Percentiles rank a stretch among this genome's conserved stretches.
phyloP scores from a whole-genome alignment of 2,329 filamentous ascomycete species.

The Lecanicillium sp. region DNA sequence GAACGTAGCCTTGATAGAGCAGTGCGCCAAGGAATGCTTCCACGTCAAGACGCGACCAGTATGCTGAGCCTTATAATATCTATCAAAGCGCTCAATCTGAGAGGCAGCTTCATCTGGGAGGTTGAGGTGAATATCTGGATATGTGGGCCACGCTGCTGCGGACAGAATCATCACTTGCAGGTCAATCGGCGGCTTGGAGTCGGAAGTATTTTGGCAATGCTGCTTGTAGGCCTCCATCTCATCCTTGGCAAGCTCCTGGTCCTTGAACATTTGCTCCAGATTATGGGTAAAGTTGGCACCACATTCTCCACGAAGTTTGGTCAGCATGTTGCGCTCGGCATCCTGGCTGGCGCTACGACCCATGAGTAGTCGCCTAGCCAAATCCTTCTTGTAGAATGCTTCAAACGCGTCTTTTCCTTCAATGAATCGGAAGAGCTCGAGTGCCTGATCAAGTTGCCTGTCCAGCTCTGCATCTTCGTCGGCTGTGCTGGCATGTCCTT shows the following conservation, averaged over 20 bases:
- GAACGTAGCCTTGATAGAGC: constrained; percentile 74
- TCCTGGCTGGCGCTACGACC: constrained; percentile 87
- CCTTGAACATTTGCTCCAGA: constrained; percentile 98
- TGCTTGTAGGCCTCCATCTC: constrained; percentile 85
- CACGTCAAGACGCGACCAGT: constrained; percentile 78
- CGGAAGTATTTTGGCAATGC: constrained; percentile 47
- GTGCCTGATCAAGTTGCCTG: constrained; percentile 80
- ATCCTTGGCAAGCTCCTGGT: constrained; percentile 86
- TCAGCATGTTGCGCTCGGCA: constrained; percentile 91
- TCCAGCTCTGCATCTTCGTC: constrained; percentile 93
- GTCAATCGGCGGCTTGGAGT: constrained; percentile 41
- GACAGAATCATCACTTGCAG: constrained; percentile 87
- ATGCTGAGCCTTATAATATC: constrained; percentile 83
- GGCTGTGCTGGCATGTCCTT: constrained; percentile 57
- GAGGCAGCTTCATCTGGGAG: constrained; percentile 67
- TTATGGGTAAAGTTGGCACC: constrained; percentile 94
- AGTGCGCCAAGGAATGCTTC: constrained; percentile 91
- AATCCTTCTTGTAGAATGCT: constrained; percentile 97
- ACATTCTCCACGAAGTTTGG: constrained; percentile 86
- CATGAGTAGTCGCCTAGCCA: constrained; percentile 85
- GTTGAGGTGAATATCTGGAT: constrained; percentile 63
- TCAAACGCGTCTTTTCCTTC: constrained; percentile 97
- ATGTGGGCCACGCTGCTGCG: constrained; percentile 85
- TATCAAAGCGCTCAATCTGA: constrained; percentile 75
- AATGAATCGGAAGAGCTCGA: constrained; percentile 94